These are phyloP conservation scores for Cutaneotrichosporon cyanovorans DNA, from an alignment of 1,284 basidiomycete species.

Conservation along the genomic window DNA sequence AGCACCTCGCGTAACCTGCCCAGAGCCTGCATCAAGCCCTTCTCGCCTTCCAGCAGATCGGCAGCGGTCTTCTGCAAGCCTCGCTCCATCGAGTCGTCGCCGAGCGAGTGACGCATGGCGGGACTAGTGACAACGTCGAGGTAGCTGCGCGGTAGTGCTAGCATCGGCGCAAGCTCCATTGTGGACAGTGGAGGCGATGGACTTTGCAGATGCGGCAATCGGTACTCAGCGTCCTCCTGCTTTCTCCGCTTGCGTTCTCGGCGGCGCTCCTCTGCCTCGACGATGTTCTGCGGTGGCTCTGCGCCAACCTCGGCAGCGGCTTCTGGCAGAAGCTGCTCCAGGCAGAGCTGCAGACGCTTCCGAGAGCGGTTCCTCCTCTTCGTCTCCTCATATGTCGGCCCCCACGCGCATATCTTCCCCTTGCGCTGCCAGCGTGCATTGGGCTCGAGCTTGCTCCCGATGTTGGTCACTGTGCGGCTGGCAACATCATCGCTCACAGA, in stretches of 20 bases:
- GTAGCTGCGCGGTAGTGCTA: slow-evolving; percentile 39
- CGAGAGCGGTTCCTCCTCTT: slow-evolving; percentile 24
- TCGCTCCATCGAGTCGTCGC: slow-evolving; percentile 42
- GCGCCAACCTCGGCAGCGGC: slow-evolving; percentile 35
- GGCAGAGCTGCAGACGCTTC: slow-evolving; percentile 31
- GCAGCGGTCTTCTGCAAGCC: slow-evolving; percentile 42
- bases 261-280: slow-evolving; percentile 20
- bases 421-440: slow-evolving; percentile 37
- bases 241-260: slow-evolving; percentile 26
- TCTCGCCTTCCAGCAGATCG: slow-evolving; percentile 46
- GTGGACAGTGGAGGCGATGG: slow-evolving; percentile 40
- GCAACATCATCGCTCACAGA: slow-evolving; percentile 17
- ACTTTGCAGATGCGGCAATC: slow-evolving; percentile 38
- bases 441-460: slow-evolving; percentile 38
- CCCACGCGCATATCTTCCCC: slow-evolving; percentile 45
- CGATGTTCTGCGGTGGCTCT: slow-evolving; percentile 28
- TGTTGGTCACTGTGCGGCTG: slow-evolving; percentile 31
- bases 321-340: slow-evolving; percentile 37
- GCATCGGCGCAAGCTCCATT: slow-evolving; percentile 35
- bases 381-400: slow-evolving; percentile 37
- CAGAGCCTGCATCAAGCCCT: slow-evolving; percentile 39
- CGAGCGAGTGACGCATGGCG: slow-evolving; percentile 43
- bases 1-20: slow-evolving; percentile 39
- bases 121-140: slow-evolving; percentile 42
- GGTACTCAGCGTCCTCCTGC: slow-evolving; percentile 23